A percentile compares a stretch with the other conserved stretches of the same genome.
Evolutionary conservation across 108 stramenopile genomes (phyloP).

Genomic region (Chaetoceros tenuissimus): DNA sequence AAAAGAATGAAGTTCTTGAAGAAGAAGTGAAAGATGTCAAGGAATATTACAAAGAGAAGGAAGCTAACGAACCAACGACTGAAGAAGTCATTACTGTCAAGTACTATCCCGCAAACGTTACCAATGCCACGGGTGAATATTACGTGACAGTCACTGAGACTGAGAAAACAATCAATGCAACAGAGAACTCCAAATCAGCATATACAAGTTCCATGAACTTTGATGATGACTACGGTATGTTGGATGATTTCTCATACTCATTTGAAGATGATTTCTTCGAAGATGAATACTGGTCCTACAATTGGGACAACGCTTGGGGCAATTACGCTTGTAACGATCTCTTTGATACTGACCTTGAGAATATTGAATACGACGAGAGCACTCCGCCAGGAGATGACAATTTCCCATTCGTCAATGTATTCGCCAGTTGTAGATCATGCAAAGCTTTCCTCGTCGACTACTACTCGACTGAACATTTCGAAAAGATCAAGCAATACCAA

Average conservation of each 20-base stretch:
- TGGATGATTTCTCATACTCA: conserved; percentile 14
- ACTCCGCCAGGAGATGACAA: conserved; percentile 27
- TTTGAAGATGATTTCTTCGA: conserved; percentile 34
- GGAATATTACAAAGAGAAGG: not conserved
- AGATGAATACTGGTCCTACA: conserved; percentile 32
- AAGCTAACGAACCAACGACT: not conserved
- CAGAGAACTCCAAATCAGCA: not conserved
- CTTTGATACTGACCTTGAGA: conserved; percentile 24
- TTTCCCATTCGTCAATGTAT: conserved; percentile 35
- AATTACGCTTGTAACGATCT: conserved; percentile 39
- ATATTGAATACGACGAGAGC: conserved; percentile 2
- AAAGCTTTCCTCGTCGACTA: conserved; percentile 38
- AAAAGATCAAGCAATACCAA: conserved; percentile 20
- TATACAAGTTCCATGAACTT: not conserved
- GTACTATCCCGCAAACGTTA: not conserved
- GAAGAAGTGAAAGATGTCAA: conserved; percentile 2
- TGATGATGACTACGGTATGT: not conserved
- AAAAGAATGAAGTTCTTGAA: conserved; percentile 6
- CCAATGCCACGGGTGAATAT: not conserved
- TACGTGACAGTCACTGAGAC: not conserved
- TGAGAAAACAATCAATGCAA: not conserved
- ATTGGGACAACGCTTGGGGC: conserved; percentile 42
- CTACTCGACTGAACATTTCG: conserved; percentile 35
- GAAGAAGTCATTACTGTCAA: not conserved
- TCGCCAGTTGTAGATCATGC: conserved; percentile 36